These are phyloP conservation scores for Perkinsus chesapeaki DNA, from an alignment of 169 alveolate species.

Conservation along the genomic window DNA sequence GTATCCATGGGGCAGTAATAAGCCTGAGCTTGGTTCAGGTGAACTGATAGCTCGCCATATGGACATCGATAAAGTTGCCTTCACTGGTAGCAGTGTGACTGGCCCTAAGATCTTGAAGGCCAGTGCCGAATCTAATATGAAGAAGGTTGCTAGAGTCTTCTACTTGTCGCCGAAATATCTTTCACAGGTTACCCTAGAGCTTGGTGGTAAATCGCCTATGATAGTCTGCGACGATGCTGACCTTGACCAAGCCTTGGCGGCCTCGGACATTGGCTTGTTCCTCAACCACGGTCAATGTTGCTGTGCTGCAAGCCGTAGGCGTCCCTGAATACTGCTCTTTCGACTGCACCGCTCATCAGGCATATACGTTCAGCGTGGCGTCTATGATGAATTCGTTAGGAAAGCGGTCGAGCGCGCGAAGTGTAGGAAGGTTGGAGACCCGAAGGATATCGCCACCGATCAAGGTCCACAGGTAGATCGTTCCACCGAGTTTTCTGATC, in stretches of 20 bases:
- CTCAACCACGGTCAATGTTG: constrained; percentile 34
- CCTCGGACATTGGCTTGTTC: constrained; percentile 54
- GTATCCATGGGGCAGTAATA: neutral
- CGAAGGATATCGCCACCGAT: constrained; percentile 43
- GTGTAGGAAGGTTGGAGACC: constrained; percentile 43
- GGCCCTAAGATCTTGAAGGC: constrained; percentile 48
- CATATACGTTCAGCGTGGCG: constrained; percentile 56
- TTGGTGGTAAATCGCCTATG: constrained; percentile 79
- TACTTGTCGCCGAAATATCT: no score
- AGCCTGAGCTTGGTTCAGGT: constrained; percentile 40
- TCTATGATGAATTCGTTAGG: constrained; percentile 60
- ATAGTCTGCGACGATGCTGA: constrained; percentile 68
- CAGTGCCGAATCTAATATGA: constrained; percentile 45
- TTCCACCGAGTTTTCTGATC: neutral
- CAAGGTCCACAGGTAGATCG: constrained; percentile 54
- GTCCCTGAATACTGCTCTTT: neutral
- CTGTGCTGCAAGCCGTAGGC: neutral
- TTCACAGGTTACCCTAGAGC: constrained; percentile 53
- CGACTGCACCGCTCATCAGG: no score
- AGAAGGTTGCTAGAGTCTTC: constrained; percentile 22
- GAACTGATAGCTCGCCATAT: constrained; percentile 43
- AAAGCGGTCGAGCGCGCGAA: constrained; percentile 20
- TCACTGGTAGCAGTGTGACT: constrained; percentile 69
- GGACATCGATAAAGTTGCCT: constrained; percentile 57
- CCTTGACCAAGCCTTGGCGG: constrained; percentile 56